A percentile compares a stretch with the other conserved stretches of the same genome.
These are phyloP conservation scores for Tuber umbilicatum DNA, from an alignment of 495 filamentous ascomycete species.

Conservation along the genomic window DNA sequence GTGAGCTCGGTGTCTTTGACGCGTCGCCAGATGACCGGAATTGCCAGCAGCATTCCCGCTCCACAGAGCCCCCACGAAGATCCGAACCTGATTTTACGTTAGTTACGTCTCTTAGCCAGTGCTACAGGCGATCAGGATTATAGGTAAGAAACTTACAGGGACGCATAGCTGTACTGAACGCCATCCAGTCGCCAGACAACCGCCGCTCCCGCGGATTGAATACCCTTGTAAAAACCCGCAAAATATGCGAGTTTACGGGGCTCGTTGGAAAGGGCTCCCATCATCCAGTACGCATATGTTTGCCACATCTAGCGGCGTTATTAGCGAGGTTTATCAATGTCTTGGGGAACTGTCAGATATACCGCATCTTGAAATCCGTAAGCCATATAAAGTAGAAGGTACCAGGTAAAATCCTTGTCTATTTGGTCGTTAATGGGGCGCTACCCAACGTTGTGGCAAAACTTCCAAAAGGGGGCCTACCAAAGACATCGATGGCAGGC, in stretches of 20 bases:
- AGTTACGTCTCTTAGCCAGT: conserved; percentile 1
- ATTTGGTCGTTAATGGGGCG: conserved; percentile 57
- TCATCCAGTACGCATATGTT: conserved; percentile 47
- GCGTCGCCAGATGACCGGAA: conserved; percentile 39
- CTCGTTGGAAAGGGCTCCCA: conserved; percentile 88
- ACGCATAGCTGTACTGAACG: conserved; percentile 56
- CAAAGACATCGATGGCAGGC: conserved; percentile 42
- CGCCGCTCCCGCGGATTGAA: conserved; percentile 90
- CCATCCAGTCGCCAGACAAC: conserved; percentile 76
- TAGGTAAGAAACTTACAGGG: conserved; percentile 45
- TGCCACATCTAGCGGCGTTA: conserved; percentile 15
- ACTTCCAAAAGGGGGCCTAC: conserved; percentile 6
- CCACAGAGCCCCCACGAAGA: conserved; percentile 40
- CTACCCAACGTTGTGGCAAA: conserved; percentile 17
- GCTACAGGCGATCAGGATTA: too few species aligned
- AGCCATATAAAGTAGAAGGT: conserved; percentile 88
- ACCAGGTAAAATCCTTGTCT: conserved; percentile 61
- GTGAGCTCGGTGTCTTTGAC: conserved; percentile 41
- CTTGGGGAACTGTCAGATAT: conserved; percentile 57
- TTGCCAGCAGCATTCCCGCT: conserved; percentile 34
- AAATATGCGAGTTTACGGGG: conserved; percentile 87
- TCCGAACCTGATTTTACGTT: conserved; percentile 26
- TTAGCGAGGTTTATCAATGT: conserved; percentile 5
- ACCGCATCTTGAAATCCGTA: conserved; percentile 86
- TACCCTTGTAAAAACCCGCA: conserved; percentile 93